phyloP scores from a whole-genome alignment of 2,329 filamentous ascomycete species.

The Hymenoscyphus scutula region DNA sequence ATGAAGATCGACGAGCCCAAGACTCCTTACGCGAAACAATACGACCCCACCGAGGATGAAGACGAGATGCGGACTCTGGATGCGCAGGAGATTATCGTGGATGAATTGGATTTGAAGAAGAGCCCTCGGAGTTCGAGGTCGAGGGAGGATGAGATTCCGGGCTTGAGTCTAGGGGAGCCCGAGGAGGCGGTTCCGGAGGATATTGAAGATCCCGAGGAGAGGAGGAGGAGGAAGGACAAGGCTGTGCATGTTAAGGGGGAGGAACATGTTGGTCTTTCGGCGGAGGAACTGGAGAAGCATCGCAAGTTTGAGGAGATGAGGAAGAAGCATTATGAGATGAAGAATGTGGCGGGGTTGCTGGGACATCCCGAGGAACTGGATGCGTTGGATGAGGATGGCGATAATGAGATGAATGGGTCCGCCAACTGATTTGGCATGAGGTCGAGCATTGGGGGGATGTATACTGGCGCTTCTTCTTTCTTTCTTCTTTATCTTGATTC shows the following conservation, averaged over 20 bases:
- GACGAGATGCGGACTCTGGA: constrained; percentile 63
- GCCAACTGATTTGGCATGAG: neutral
- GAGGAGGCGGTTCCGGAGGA: constrained; percentile 66
- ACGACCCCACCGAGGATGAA: constrained; percentile 85
- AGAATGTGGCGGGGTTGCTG: constrained; percentile 82
- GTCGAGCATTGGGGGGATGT: neutral
- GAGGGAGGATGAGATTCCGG: constrained; percentile 80
- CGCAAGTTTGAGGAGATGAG: constrained; percentile 84
- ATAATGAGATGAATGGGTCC: constrained; percentile 40
- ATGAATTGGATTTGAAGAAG: constrained; percentile 58
- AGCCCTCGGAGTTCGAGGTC: constrained; percentile 28
- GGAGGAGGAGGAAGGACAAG: constrained; percentile 51
- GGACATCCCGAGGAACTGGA: constrained; percentile 70
- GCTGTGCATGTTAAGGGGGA: constrained; percentile 75
- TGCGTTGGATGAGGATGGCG: constrained; percentile 59
- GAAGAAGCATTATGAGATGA: constrained; percentile 99
- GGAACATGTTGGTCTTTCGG: constrained; percentile 54
- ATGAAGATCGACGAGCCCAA: constrained; percentile 99
- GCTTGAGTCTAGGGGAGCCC: constrained; percentile 86
- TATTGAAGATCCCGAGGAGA: constrained; percentile 42
- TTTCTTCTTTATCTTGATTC: neutral
- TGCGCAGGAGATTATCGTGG: constrained; percentile 66
- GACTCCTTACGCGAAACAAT: constrained; percentile 91
- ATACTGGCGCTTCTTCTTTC: neutral
- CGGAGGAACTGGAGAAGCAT: constrained; percentile 87